Base-by-base conservation (phyloP, 2,329 filamentous ascomycete species). In the Colletotrichum sp. region DNA sequence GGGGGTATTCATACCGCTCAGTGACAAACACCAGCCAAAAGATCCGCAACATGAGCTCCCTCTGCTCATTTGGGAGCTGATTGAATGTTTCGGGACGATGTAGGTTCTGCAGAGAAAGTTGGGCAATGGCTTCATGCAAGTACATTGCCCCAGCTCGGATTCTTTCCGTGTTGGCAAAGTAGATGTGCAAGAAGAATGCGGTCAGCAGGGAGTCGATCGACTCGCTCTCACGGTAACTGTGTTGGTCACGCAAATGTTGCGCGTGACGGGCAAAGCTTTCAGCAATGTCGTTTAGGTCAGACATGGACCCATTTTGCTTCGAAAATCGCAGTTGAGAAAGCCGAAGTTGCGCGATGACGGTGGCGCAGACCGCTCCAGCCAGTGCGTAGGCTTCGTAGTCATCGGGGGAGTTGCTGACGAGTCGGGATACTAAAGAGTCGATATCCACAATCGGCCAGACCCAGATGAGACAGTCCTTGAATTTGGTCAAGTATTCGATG, bases 101-200 rank as follows among this genome's bases (percentile, higher is more conserved):
- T 13, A 52, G 44, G 44, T 22, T 52, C n/a, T 52, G 44, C 0
- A 52, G 6, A 52, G 44, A 52, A 22, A 60, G 57, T n/a, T 60
- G 57, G 6, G 57, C 57, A 28, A 60, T 60, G 7, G 57, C 57
- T 32, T 60, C 57, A 32, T 60, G 57, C 57, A 60, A 32, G 16
- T 60, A 60, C 24, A 60, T 32, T 3, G 57, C 57, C 26, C 57
- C 57, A 32, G 57, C 26, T 28, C 79, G 74, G n/a, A 81, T 32
- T 32, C 81, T 82, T n/a, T 78, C 75, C 10, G 80, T 79, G 10
- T 82, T 82, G 36, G 81, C 78, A 36, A 80, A 81, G 59, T 82
- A 82, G 22, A 82, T 75, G 57, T 82, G 81, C 2, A 82, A 71
- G 52, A 82, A 81, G 68, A 82, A 81, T 1, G 81, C 77, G 57